Base-by-base conservation (phyloP, 1,284 basidiomycete genomes). In the Marasmius fiardii region DNA sequence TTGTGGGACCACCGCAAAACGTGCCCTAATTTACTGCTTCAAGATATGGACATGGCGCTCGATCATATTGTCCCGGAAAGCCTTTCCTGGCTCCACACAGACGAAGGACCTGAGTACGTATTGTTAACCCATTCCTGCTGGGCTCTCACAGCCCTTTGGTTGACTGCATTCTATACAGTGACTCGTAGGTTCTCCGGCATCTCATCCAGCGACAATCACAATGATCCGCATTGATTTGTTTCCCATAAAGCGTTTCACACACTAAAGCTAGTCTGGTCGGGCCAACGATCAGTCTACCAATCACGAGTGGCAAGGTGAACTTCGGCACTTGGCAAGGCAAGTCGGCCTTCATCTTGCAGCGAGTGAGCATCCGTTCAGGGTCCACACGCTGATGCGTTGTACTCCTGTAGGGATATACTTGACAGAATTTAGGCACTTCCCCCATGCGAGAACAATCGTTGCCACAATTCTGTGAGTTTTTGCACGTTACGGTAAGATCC, bases 301-400 rank as follows among this genome's bases (percentile, higher is more conserved):
- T 97, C 64, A 91, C 92, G 1, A 80, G 90, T 57, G 92, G 90
- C 2, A 77, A 79, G 47, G 74, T 96, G 59, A 92, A 90, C 62
- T 74, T 95, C 39, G 95, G 93, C 4, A 95, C 92, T 18, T 97
- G 93, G 94, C 94, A 96, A 79, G 92, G 88, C 79, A 44, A 60
- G 14, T 55, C 39, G 26, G 6, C 37, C 21, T 35, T 21, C 33
- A 20, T 12, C 28, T 43, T 18, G 37, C 28, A 4, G 28, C 28
- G 28, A 31, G 28, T 48, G n/a, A 12, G 28, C 35, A 45, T 10
- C 49, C 39, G 24, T 41, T 56, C 28, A 47, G 33, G 7, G 39
- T 26, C 5, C 8, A 47, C 21, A 44, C 28, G 34, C 37, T 10
- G 35, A n/a, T n/a, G 35, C 39, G 16, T 4, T 41, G n/a, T 41